Evolutionary conservation across 1,284 basidiomycete species (phyloP).

Genomic region (Malassezia obtusa): DNA sequence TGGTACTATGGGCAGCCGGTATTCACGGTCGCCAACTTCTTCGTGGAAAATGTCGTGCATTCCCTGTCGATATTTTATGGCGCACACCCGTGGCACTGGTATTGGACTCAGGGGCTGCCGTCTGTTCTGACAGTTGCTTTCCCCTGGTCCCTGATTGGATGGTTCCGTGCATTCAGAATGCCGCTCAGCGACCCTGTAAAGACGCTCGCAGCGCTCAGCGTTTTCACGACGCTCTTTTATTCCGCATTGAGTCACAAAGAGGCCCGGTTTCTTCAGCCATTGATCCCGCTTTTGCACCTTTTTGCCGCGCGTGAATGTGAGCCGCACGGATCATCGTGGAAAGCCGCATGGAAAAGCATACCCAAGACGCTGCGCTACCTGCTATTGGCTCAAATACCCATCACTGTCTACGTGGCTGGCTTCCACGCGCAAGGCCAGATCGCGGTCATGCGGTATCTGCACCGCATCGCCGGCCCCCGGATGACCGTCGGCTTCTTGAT

Average conservation of each 20-base stretch:
- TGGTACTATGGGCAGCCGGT: conserved; percentile 58
- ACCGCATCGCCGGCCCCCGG: conserved; percentile 12
- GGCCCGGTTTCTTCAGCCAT: conserved; percentile 88
- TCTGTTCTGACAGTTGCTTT: conserved; percentile 63
- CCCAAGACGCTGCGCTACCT: conserved; percentile 9
- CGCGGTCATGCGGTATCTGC: conserved; percentile 20
- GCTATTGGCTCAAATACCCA: conserved; percentile 21
- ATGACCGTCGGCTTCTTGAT: conserved; percentile 64
- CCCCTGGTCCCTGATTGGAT: conserved; percentile 64
- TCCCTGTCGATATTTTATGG: conserved; percentile 85
- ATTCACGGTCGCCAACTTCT: conserved; percentile 64
- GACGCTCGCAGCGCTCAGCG: conserved; percentile 17
- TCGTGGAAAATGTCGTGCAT: conserved; percentile 60
- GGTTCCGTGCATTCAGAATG: neutral
- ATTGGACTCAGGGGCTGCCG: conserved; percentile 74
- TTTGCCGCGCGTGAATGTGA: conserved; percentile 53
- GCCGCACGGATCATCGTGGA: neutral
- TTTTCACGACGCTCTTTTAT: conserved; percentile 22
- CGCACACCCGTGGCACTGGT: conserved; percentile 74
- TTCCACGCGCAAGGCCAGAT: conserved; percentile 31
- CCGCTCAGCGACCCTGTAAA: neutral
- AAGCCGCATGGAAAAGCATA: neutral
- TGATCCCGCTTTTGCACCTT: conserved; percentile 74
- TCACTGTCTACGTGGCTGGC: conserved; percentile 23
- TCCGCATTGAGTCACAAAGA: conserved; percentile 59